Percentiles rank a stretch among this genome's conserved stretches.
Evolutionary conservation across 306 rosid species (phyloP).

Genomic region (Cucurbita maxima): DNA sequence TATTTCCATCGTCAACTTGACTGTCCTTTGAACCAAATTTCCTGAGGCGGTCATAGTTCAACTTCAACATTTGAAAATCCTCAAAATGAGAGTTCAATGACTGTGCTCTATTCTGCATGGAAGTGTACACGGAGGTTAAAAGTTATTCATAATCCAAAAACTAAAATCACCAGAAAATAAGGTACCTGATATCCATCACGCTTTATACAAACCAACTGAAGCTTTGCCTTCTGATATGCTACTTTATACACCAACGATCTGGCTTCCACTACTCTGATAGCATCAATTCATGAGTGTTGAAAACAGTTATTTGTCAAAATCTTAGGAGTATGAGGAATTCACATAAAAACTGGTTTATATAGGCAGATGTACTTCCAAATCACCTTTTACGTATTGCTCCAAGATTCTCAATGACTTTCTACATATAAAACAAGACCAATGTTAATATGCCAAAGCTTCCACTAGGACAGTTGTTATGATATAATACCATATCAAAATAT

Average conservation of each 20-base stretch:
- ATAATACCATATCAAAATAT: not conserved
- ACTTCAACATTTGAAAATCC: slow-evolving; percentile 47
- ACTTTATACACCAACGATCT: slow-evolving; percentile 35
- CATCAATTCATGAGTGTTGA: slow-evolving; percentile 14
- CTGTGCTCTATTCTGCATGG: slow-evolving; percentile 41
- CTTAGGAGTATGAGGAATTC: slow-evolving; percentile 7
- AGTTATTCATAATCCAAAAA: slow-evolving; percentile 9
- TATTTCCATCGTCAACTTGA: slow-evolving; percentile 20
- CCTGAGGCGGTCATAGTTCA: slow-evolving; percentile 14
- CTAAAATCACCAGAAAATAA: slow-evolving; percentile 3
- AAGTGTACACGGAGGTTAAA: slow-evolving; percentile 11
- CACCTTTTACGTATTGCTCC: slow-evolving; percentile 47
- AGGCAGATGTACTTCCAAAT: slow-evolving; percentile 8
- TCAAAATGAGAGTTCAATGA: slow-evolving; percentile 45
- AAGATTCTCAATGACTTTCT: slow-evolving; percentile 20
- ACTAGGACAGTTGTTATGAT: not conserved
- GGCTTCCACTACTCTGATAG: slow-evolving; percentile 44
- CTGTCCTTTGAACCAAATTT: slow-evolving; percentile 19
- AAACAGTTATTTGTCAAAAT: slow-evolving; percentile 12
- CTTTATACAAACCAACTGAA: slow-evolving; percentile 47
- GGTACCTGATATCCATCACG: slow-evolving; percentile 48
- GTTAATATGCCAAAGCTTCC: slow-evolving; percentile 10
- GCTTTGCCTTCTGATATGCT: slow-evolving; percentile 52
- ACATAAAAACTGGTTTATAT: slow-evolving; percentile 5
- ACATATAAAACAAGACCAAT: slow-evolving; percentile 21